These are phyloP conservation scores for Oidiodendron maius DNA, from an alignment of 495 filamentous ascomycete genomes.

Conservation along the genomic window DNA sequence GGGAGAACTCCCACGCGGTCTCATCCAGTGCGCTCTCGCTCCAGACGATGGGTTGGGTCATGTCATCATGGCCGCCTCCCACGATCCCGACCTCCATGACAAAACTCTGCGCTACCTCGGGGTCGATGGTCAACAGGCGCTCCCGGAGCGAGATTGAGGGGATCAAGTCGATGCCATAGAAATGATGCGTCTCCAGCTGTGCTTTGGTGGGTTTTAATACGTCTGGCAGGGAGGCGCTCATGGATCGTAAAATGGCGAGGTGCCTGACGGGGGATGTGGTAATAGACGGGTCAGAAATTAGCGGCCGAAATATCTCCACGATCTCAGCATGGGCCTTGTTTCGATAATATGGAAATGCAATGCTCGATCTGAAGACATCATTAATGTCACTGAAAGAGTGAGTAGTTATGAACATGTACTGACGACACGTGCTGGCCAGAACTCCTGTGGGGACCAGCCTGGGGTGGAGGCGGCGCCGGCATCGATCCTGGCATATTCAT, in stretches of 20 bases:
- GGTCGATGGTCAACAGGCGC: constrained; percentile 17
- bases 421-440: constrained; percentile 9
- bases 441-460: neutral
- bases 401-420: constrained; percentile 1
- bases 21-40: constrained; percentile 30
- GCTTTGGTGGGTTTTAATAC: constrained; percentile 27
- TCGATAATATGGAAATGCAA: constrained; percentile 23
- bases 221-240: constrained; percentile 19
- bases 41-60: constrained; percentile 30
- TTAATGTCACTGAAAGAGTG: too few species aligned
- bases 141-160: constrained; percentile 30
- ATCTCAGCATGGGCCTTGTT: constrained; percentile 21
- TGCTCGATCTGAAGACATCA: constrained; percentile 19
- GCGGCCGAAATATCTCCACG: constrained; percentile 17
- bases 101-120: constrained; percentile 25
- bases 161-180: constrained; percentile 35
- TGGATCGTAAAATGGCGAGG: constrained; percentile 22
- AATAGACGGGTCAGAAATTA: constrained; percentile 14
- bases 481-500: constrained; percentile 19
- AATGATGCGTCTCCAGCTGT: constrained; percentile 33
- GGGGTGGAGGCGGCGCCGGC: too few species aligned
- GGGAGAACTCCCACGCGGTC: constrained; percentile 32
- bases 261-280: constrained; percentile 20
- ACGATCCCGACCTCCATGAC: constrained; percentile 22
- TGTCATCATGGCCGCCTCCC: constrained; percentile 21